Conservation (phyloP, 164 flowering plant genomes). For the Buxus sempervirens region DNA sequence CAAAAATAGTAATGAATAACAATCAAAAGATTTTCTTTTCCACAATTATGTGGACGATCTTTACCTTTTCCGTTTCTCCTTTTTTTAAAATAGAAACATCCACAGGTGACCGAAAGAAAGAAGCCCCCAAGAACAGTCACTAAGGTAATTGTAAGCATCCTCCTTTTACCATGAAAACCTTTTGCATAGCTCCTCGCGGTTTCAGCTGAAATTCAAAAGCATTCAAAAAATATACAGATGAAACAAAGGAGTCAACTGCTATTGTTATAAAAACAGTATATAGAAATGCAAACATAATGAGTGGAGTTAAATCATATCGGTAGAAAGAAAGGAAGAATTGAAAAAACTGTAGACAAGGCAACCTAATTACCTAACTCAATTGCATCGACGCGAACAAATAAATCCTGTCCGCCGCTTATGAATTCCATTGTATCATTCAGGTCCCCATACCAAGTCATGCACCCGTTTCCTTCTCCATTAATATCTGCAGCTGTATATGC, state of each 20-base stretch:
- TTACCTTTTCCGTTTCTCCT: neutral
- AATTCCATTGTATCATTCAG: conserved; percentile 22
- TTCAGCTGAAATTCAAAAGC: conserved; percentile 3
- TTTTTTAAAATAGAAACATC: neutral
- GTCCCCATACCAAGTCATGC: conserved; percentile 27
- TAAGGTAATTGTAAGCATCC: neutral
- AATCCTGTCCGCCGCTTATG: conserved; percentile 18
- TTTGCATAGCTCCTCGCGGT: neutral
- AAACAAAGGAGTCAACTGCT: too few species aligned
- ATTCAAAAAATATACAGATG: too few species aligned
- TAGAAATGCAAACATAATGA: too few species aligned
- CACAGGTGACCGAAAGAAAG: neutral
- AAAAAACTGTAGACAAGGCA: neutral
- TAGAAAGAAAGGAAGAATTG: too few species aligned
- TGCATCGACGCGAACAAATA: conserved; percentile 25
- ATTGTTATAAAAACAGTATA: too few species aligned
- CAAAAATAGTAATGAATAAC: too few species aligned
- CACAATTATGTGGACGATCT: too few species aligned
- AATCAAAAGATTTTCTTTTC: neutral
- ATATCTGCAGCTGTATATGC: conserved; percentile 38
- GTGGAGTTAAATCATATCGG: too few species aligned
- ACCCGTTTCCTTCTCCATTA: conserved; percentile 32
- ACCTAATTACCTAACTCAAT: conserved; percentile 32
- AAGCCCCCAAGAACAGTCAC: neutral
- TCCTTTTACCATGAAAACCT: neutral